Conservation (phyloP, 2,329 filamentous ascomycete species). For the Zymoseptoria tritici region DNA sequence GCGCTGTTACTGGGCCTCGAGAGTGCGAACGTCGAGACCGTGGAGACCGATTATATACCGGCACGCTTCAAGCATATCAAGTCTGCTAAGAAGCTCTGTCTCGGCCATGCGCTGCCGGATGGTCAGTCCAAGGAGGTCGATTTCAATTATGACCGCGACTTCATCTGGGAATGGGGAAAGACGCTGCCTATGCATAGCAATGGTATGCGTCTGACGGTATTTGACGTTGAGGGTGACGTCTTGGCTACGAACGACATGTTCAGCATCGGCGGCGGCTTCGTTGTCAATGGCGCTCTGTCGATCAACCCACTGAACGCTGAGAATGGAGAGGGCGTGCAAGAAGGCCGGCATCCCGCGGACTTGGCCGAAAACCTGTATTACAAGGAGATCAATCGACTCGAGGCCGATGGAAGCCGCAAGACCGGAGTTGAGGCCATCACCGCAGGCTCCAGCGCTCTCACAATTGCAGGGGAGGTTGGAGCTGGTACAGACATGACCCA, state of each 20-base stretch:
- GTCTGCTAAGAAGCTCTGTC: slow-evolving; percentile 36
- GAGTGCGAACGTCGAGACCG: slow-evolving; percentile 43
- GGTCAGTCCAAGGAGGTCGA: slow-evolving; percentile 40
- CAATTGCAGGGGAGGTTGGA: neutral
- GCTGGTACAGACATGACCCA: neutral
- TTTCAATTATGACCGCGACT: slow-evolving; percentile 46
- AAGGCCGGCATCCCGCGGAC: slow-evolving; percentile 38
- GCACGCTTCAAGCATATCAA: slow-evolving; percentile 43
- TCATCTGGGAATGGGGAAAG: slow-evolving; percentile 46
- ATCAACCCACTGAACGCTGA: slow-evolving; percentile 29
- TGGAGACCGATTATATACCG: slow-evolving; percentile 45
- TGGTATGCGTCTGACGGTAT: slow-evolving; percentile 47
- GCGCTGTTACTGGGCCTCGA: slow-evolving; percentile 45
- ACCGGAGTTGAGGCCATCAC: slow-evolving; percentile 40
- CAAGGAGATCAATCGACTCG: slow-evolving; percentile 43
- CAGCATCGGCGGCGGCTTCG: slow-evolving; percentile 47
- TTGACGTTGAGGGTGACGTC: slow-evolving; percentile 41
- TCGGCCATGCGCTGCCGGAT: slow-evolving; percentile 37
- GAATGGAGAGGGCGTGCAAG: slow-evolving; percentile 9
- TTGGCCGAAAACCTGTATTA: slow-evolving; percentile 47
- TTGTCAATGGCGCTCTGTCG: slow-evolving; percentile 45
- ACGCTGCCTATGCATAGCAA: slow-evolving; percentile 48
- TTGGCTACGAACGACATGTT: slow-evolving; percentile 46
- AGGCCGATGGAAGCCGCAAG: slow-evolving; percentile 41
- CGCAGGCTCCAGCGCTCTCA: slow-evolving; percentile 10